A percentile compares a stretch with the other conserved stretches of the same genome.
phyloP scores from a whole-genome alignment of 2,329 filamentous ascomycete genomes.

The Hypoxylon sp. region DNA sequence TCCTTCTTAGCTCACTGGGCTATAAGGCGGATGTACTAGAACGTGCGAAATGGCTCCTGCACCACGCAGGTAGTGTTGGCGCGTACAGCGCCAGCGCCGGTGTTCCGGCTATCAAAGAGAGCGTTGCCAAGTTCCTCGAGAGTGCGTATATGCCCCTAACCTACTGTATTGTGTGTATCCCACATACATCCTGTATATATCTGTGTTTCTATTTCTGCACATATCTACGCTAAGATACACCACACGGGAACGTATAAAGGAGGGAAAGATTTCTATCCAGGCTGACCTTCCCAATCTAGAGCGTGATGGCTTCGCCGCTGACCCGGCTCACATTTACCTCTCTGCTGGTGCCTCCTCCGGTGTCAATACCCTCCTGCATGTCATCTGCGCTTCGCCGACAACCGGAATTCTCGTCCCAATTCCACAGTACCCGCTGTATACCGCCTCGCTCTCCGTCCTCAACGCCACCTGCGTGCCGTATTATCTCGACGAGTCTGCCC shows the following conservation, averaged over 20 bases:
- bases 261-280: background rate
- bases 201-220: too few relatives aligned
- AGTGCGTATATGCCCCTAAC: slow-evolving; percentile 62
- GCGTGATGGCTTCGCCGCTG: slow-evolving; percentile 88
- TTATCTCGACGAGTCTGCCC: slow-evolving; percentile 85
- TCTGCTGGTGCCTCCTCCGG: slow-evolving; percentile 92
- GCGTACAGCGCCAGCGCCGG: slow-evolving; percentile 97
- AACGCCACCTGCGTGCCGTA: slow-evolving; percentile 92
- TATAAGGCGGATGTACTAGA: slow-evolving; percentile 93
- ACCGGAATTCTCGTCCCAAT: slow-evolving; percentile 93
- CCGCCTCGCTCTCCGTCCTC: slow-evolving; percentile 86
- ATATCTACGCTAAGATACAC: too few relatives aligned
- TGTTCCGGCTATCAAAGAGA: slow-evolving; percentile 85
- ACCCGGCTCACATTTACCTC: slow-evolving; percentile 86
- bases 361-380: slow-evolving; percentile 91
- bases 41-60: slow-evolving; percentile 82
- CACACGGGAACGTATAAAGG: too few relatives aligned
- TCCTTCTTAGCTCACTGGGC: slow-evolving; percentile 78
- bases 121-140: slow-evolving; percentile 93
- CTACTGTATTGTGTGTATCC: too few relatives aligned
- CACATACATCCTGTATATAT: too few relatives aligned
- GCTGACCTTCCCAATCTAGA: slow-evolving; percentile 57
- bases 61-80: slow-evolving; percentile 88
- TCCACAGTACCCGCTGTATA: slow-evolving; percentile 98
- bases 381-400: slow-evolving; percentile 82